These are phyloP conservation scores for Collariella sp. DNA, from an alignment of 495 filamentous ascomycete species.

Conservation along the genomic window DNA sequence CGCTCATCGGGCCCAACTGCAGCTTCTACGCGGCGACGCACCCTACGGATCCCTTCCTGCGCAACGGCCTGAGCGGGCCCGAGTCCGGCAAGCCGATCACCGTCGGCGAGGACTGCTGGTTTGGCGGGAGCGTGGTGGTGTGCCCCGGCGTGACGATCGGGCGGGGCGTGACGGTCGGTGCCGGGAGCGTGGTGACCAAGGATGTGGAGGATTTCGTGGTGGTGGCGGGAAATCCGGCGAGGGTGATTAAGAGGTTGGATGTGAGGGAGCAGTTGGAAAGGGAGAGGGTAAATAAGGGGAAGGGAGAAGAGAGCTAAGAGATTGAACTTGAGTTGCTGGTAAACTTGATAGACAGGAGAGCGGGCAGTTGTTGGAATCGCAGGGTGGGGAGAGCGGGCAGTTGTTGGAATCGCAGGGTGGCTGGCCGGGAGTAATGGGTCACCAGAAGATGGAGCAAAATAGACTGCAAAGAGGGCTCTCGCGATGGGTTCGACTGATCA, in stretches of 20 bases:
- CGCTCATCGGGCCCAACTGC: constrained; percentile 72
- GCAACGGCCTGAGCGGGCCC: constrained; percentile 67
- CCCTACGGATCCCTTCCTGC: constrained; percentile 61
- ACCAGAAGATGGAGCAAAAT: too few relatives aligned
- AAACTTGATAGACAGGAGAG: not conserved
- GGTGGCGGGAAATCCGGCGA: constrained; percentile 60
- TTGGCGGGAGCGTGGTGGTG: constrained; percentile 70
- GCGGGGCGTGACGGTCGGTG: constrained; percentile 61
- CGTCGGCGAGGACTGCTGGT: constrained; percentile 84
- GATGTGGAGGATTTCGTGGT: constrained; percentile 58
- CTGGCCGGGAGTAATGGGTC: too few relatives aligned
- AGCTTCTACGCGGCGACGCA: constrained; percentile 66
- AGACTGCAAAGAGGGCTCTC: too few relatives aligned
- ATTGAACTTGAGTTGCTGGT: too few relatives aligned
- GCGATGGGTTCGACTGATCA: too few relatives aligned
- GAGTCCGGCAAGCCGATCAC: constrained; percentile 67
- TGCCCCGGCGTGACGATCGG: constrained; percentile 76
- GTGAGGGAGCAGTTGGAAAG: not conserved
- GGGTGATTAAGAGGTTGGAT: constrained; percentile 40
- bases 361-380: too few relatives aligned
- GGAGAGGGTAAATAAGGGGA: not conserved
- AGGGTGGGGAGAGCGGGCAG: too few relatives aligned
- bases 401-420: too few relatives aligned
- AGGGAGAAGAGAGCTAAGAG: not conserved
- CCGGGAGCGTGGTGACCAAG: constrained; percentile 87